A percentile compares a stretch with the other conserved stretches of the same genome.
These are phyloP conservation scores for Protostelium mycophagum DNA, from an alignment of 78 protist species.

Conservation along the genomic window DNA sequence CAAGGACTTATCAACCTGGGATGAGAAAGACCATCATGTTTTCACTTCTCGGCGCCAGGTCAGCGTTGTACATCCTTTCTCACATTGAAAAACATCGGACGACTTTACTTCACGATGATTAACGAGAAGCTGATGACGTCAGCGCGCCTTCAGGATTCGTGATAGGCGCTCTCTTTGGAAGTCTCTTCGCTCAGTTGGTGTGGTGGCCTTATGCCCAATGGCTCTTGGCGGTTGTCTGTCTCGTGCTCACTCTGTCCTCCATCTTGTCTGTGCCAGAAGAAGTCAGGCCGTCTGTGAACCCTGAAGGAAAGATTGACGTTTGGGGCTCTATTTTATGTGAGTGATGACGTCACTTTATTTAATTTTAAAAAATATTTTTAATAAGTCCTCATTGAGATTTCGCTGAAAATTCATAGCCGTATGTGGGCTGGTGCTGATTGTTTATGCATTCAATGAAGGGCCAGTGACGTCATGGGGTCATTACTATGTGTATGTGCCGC, in stretches of 20 bases:
- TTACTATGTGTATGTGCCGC: background rate
- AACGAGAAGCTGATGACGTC: too few relatives aligned
- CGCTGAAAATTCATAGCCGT: background rate
- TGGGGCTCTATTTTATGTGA: background rate
- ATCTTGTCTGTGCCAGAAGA: background rate
- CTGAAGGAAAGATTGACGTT: background rate
- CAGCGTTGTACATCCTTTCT: too few relatives aligned
- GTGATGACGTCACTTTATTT: background rate
- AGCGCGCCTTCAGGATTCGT: background rate
- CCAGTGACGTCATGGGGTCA: background rate
- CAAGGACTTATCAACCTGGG: background rate
- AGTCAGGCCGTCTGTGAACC: background rate
- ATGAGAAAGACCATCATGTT: background rate
- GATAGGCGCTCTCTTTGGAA: background rate
- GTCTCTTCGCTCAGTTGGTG: background rate
- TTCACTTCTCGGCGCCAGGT: background rate
- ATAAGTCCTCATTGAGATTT: too few relatives aligned
- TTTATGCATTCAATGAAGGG: background rate
- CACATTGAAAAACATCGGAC: too few relatives aligned
- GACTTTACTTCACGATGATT: too few relatives aligned
- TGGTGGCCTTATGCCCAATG: background rate
- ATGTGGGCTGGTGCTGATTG: background rate
- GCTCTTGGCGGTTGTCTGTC: background rate
- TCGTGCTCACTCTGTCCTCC: background rate
- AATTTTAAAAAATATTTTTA: too few relatives aligned